Evolutionary conservation across 2,329 filamentous ascomycete genomes (phyloP).

Genomic region (Stylonectria norvegica): DNA sequence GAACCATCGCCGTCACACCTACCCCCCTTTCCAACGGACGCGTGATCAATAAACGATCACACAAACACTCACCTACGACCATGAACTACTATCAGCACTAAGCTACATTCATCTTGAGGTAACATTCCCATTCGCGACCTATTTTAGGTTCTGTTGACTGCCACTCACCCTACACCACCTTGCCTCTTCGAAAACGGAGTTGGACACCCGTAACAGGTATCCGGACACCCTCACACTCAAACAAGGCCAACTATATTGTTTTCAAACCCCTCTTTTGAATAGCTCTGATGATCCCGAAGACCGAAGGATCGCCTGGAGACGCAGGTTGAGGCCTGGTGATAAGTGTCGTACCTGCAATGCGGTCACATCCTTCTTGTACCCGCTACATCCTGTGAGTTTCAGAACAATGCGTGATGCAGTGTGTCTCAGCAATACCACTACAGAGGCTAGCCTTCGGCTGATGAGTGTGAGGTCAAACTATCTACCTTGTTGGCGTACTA

Average conservation of each 20-base stretch:
- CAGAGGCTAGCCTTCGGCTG: too few relatives aligned
- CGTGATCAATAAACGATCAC: neutral
- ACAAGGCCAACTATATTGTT: neutral
- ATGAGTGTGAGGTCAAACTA: too few relatives aligned
- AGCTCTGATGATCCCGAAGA: slow-evolving; percentile 6
- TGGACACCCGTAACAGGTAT: slow-evolving; percentile 1
- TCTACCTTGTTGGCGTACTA: too few relatives aligned
- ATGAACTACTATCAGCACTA: neutral
- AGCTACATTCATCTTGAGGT: neutral
- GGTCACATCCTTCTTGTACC: too few relatives aligned
- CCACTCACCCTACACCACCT: slow-evolving; percentile 9
- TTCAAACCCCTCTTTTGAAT: neutral
- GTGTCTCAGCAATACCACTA: too few relatives aligned
- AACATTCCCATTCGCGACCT: neutral
- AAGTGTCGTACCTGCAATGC: too few relatives aligned
- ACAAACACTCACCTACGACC: neutral
- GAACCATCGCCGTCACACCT: neutral
- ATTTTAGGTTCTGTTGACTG: neutral
- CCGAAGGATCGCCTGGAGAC: too few relatives aligned
- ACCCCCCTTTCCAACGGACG: neutral
- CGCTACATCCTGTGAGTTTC: too few relatives aligned
- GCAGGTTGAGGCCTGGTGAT: too few relatives aligned
- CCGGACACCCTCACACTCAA: neutral
- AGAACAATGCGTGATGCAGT: too few relatives aligned
- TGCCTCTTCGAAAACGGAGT: neutral